phyloP scores from a whole-genome alignment of 305 asterid genomes.

The Fraxinus greggii region DNA sequence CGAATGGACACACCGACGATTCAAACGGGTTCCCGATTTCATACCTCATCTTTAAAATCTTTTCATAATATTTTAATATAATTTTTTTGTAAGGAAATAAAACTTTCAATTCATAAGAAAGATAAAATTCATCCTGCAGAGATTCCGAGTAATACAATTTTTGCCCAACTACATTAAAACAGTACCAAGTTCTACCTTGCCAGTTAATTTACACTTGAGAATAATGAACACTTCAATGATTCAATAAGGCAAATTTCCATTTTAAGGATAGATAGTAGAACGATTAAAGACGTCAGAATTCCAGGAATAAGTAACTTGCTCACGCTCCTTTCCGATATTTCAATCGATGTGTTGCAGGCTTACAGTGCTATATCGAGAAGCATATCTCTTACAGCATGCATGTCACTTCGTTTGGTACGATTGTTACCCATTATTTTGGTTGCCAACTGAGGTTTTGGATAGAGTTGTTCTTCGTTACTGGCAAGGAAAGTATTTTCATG shows the following conservation, averaged over 20 bases:
- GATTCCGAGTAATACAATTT: background rate
- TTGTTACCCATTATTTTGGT: background rate
- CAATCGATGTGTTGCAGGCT: background rate
- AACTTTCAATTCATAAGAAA: background rate
- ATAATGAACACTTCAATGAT: background rate
- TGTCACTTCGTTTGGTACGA: background rate
- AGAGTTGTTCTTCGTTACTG: background rate
- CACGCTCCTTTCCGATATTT: background rate
- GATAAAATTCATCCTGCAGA: background rate
- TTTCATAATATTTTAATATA: background rate
- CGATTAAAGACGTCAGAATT: background rate
- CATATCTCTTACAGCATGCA: background rate
- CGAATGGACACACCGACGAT: background rate
- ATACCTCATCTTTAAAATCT: background rate
- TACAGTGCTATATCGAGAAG: background rate
- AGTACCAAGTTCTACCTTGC: background rate
- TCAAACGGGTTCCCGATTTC: background rate
- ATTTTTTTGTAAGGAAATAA: background rate
- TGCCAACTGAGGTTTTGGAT: background rate
- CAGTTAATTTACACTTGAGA: background rate
- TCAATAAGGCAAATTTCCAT: background rate
- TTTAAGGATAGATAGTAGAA: background rate
- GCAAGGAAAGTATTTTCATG: background rate
- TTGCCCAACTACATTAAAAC: constrained; percentile 2
- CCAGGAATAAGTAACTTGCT: constrained; percentile 4